A percentile compares a stretch with the other conserved stretches of the same genome.
Conservation (phyloP, 306 rosid species). For the Styphnolobium japonicum region DNA sequence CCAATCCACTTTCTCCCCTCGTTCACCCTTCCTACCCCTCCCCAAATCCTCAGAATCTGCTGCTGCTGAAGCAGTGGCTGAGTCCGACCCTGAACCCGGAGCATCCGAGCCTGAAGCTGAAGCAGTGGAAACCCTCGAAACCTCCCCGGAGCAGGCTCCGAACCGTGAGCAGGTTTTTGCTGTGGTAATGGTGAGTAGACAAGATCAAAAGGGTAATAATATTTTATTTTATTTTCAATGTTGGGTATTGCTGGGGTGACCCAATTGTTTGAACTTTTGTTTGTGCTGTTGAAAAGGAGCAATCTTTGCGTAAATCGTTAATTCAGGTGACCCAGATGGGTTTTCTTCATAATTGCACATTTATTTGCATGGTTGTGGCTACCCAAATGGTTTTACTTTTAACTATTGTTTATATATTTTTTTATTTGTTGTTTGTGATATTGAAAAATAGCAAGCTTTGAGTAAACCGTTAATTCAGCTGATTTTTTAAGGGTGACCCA, state of each 20-base stretch:
- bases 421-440: too few relatives aligned
- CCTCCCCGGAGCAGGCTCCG: constrained; percentile 38
- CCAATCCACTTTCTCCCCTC: constrained; percentile 38
- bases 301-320: background rate
- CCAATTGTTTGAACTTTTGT: constrained; percentile 19
- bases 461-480: too few relatives aligned
- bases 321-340: too few relatives aligned
- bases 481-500: too few relatives aligned
- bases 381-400: too few relatives aligned
- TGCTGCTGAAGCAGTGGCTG: constrained; percentile 15
- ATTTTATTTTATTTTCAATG: background rate
- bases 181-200: constrained; percentile 75
- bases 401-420: too few relatives aligned
- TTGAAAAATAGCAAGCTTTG: too few relatives aligned
- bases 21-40: constrained; percentile 39
- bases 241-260: background rate
- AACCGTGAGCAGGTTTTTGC: constrained; percentile 78
- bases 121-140: constrained; percentile 28
- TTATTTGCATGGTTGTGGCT: too few relatives aligned
- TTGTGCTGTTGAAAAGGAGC: background rate
- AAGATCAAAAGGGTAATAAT: too few relatives aligned
- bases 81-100: constrained; percentile 1
- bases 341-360: too few relatives aligned
- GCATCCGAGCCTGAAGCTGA: constrained; percentile 34
- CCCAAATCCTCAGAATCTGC: constrained; percentile 51